Evolutionary conservation across 441 rosid species (phyloP), one percentile per base, ranked within the genome.

Genomic region (Arabidopsis hybrid): DNA sequence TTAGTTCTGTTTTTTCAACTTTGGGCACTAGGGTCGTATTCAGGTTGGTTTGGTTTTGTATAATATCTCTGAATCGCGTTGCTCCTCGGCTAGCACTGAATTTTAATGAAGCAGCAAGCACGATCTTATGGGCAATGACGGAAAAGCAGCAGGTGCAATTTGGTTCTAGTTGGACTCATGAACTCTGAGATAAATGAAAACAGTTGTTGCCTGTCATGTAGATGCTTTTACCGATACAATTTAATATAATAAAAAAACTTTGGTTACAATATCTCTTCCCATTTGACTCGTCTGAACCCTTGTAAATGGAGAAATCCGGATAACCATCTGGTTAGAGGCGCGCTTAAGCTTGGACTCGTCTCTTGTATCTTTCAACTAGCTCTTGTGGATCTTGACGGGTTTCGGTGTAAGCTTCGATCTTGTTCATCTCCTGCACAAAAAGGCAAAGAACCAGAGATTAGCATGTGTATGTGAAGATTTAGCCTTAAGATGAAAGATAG

Each of bases 331-430:
- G 59, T 70, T 64, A 70, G 26, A 26, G 56, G 7, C 75, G 67
- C 18, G 42, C 32, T 36, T 60, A 18, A 80, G 85, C 88, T 80
- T 56, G 21, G 60, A 86, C 85, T 29, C 89, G 87, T 79, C 55
- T 85, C 81, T 80, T 89, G 83, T 80, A 86, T 79, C 79, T 82
- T 79, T 89, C 93, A 11, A 93, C 82, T 26, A 83, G 77, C 71
- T 82, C 92, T 66, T 80, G 78, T 21, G 91, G 93, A 74, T 88
- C 84, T 42, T 75, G 74, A 16, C 83, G 76, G 50, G 96, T 89
- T 78, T 89, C 87, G 11, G 71, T 83, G 82, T 84, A 92, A 63
- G 77, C 91, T 74, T 92, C 89, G 3, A 50, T 88, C 61, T 83
- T 86, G 82, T 87, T 85, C 81, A 91, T 84, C 74, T 87, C 92